Evolutionary conservation across 306 rosid genomes (phyloP).

Genomic region (Pachyrhizus erosus): DNA sequence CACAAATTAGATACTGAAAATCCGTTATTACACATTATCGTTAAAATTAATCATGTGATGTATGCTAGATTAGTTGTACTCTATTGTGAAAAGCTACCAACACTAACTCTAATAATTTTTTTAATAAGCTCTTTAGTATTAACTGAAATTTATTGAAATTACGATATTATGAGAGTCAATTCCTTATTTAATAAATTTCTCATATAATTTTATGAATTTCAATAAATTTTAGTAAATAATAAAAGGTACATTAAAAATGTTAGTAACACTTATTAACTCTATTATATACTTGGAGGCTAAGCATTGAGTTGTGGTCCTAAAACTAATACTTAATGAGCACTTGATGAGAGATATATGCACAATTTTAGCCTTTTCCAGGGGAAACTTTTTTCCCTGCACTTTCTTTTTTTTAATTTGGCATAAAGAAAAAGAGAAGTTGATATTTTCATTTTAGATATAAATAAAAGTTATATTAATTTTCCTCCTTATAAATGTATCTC

Average conservation of each 20-base stretch:
- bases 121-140: neutral
- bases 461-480: neutral
- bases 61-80: neutral
- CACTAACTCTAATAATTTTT: neutral
- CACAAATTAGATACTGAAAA: neutral
- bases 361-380: neutral
- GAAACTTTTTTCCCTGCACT: neutral
- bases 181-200: neutral
- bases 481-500: neutral
- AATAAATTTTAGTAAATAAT: neutral
- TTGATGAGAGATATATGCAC: neutral
- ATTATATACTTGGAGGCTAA: slow-evolving; percentile 14
- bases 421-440: neutral
- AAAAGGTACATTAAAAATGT: neutral
- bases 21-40: neutral
- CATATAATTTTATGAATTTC: neutral
- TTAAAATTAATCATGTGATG: neutral
- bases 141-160: neutral
- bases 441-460: neutral
- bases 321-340: neutral
- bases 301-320: slow-evolving; percentile 14
- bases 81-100: neutral
- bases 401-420: neutral
- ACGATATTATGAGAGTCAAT: neutral
- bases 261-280: neutral